A percentile compares a stretch with the other conserved stretches of the same genome.
These are phyloP conservation scores for Leccinum ochraceum DNA, from an alignment of 768 basidiomycete species.

Conservation along the genomic window DNA sequence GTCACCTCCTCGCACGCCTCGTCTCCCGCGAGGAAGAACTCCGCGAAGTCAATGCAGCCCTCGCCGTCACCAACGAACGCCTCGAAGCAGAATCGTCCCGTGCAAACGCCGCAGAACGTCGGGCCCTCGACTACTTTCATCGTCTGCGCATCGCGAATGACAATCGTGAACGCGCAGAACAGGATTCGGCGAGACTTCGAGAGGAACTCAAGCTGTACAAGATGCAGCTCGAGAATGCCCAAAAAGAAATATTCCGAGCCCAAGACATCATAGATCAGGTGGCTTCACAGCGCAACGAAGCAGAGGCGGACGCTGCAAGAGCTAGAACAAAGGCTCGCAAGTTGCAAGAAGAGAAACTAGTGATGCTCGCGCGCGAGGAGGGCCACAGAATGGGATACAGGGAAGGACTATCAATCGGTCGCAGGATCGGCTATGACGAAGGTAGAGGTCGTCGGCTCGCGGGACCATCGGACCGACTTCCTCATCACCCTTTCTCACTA, in stretches of 20 bases:
- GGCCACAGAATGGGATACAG: conserved; percentile 42
- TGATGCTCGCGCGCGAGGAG: conserved; percentile 45
- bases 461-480: conserved; percentile 13
- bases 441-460: conserved; percentile 21
- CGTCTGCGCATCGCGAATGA: conserved; percentile 43
- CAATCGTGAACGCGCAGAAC: conserved; percentile 39
- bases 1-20: conserved; percentile 32
- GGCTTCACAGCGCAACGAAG: conserved; percentile 43
- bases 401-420: conserved; percentile 41
- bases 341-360: conserved; percentile 42
- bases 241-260: conserved; percentile 44
- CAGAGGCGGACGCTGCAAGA: conserved; percentile 46
- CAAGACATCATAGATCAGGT: conserved; percentile 45
- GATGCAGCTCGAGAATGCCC: conserved; percentile 45
- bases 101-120: conserved; percentile 45
- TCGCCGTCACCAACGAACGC: conserved; percentile 30
- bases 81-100: conserved; percentile 44
- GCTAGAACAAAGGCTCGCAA: conserved; percentile 46
- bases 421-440: conserved; percentile 32
- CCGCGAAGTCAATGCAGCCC: conserved; percentile 31
- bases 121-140: conserved; percentile 47
- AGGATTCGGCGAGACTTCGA: conserved; percentile 36
- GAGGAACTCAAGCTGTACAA: conserved; percentile 50
- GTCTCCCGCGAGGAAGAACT: conserved; percentile 33
- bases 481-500: conserved; percentile 11